These are phyloP conservation scores for Hibiscus syriacus DNA, from an alignment of 345 rosid genomes.

Conservation along the genomic window DNA sequence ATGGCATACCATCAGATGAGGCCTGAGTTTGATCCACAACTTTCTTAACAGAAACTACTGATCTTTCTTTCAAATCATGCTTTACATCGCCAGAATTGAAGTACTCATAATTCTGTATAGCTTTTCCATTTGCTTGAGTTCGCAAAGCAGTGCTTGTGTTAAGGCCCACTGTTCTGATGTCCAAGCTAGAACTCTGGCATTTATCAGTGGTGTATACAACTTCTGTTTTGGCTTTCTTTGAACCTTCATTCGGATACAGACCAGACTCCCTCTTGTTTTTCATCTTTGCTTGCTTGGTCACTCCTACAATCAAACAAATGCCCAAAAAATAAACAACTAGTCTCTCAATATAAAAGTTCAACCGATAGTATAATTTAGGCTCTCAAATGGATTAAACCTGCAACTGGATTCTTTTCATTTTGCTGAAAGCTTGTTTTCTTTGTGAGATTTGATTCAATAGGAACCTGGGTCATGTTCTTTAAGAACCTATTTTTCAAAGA, in stretches of 20 bases:
- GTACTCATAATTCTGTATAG: constrained; percentile 12
- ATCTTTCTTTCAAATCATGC: constrained; percentile 26
- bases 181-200: constrained; percentile 12
- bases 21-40: constrained; percentile 31
- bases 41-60: constrained; percentile 27
- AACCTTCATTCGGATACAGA: constrained; percentile 23
- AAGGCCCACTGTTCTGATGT: constrained; percentile 11
- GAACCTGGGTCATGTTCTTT: constrained; percentile 2
- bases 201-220: constrained; percentile 15
- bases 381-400: constrained; percentile 19
- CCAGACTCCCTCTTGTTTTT: constrained; percentile 41
- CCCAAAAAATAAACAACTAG: constrained; percentile 13
- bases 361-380: not conserved
- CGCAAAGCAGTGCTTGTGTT: constrained; percentile 18
- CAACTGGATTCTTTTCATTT: constrained; percentile 13
- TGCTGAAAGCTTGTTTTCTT: constrained; percentile 16
- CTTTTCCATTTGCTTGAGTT: constrained; percentile 22
- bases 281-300: constrained; percentile 25
- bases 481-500: constrained; percentile 31
- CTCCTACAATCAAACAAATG: constrained; percentile 25
- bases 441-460: constrained; percentile 19
- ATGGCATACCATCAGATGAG: constrained; percentile 32
- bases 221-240: constrained; percentile 38
- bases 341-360: not conserved
- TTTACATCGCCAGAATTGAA: constrained; percentile 24